These are phyloP conservation scores for Cubamyces sp. DNA, from an alignment of 768 basidiomycete species.

Conservation along the genomic window DNA sequence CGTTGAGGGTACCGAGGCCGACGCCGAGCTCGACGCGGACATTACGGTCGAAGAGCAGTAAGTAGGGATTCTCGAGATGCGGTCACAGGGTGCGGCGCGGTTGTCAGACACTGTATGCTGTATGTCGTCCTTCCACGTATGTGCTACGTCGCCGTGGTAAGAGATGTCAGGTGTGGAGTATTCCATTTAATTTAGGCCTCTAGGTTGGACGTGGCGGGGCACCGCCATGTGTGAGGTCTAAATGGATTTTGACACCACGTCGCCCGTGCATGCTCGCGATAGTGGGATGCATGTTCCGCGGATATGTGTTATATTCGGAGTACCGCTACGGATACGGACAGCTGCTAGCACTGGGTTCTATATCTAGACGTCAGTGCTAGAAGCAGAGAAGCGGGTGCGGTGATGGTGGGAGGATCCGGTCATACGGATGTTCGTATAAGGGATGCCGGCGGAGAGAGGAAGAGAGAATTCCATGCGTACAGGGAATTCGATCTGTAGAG, in stretches of 20 bases:
- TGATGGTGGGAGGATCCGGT: slow-evolving; percentile 18
- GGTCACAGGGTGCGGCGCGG: background rate
- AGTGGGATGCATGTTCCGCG: background rate
- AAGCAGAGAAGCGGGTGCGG: slow-evolving; percentile 19
- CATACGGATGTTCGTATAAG: background rate
- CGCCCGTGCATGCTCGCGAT: background rate
- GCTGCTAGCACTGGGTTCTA: background rate
- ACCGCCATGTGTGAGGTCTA: slow-evolving; percentile 19
- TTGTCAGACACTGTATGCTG: background rate
- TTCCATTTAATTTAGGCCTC: background rate
- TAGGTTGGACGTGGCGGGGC: slow-evolving; percentile 4
- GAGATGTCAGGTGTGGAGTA: background rate
- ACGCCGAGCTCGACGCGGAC: background rate
- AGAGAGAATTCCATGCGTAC: background rate
- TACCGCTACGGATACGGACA: background rate
- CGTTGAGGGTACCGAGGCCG: background rate
- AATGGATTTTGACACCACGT: background rate
- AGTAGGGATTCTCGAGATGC: background rate
- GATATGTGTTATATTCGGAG: background rate
- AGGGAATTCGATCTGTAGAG: background rate
- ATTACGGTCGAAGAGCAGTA: slow-evolving; percentile 4
- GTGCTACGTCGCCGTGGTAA: background rate
- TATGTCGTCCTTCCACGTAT: background rate
- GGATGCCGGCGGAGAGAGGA: slow-evolving; percentile 21
- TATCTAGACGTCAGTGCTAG: slow-evolving; percentile 11